phyloP scores from a whole-genome alignment of 805 yeast species.

The Ogataea haglerorum region DNA sequence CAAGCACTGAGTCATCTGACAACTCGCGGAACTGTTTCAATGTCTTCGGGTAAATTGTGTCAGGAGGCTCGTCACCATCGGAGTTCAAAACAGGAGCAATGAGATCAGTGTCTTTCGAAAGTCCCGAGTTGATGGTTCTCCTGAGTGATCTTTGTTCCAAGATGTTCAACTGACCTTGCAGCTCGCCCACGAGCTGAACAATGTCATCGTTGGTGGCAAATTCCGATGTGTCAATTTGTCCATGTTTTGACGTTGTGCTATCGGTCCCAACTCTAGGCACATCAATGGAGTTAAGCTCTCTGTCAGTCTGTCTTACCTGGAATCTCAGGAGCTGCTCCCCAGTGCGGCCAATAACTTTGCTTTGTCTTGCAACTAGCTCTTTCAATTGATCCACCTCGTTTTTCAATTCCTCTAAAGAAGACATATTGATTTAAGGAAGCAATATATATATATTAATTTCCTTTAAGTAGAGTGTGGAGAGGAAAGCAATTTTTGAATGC shows the following conservation, averaged over 20 bases:
- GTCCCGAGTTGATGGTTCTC: conserved; percentile 62
- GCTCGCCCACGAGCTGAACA: conserved; percentile 81
- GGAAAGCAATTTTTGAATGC: no score
- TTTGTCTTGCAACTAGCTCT: conserved; percentile 59
- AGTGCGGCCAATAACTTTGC: conserved; percentile 63
- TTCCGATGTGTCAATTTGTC: conserved; percentile 44
- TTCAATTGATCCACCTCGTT: conserved; percentile 51
- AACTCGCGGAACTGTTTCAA: conserved; percentile 50
- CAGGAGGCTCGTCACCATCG: conserved; percentile 70
- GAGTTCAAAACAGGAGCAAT: conserved; percentile 72
- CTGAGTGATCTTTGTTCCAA: conserved; percentile 75
- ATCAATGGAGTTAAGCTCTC: conserved; percentile 24
- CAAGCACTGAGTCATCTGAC: conserved; percentile 43
- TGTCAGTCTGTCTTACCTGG: conserved; percentile 55
- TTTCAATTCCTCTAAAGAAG: conserved; percentile 31
- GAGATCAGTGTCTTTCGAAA: conserved; percentile 37
- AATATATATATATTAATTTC: background rate
- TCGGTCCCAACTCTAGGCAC: conserved; percentile 23
- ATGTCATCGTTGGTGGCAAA: conserved; percentile 80
- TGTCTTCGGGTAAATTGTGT: conserved; percentile 54
- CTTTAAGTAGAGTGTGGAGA: background rate
- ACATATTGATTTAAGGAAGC: conserved; percentile 31
- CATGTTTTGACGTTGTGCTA: conserved; percentile 8
- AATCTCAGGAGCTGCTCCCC: conserved; percentile 74
- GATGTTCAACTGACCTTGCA: conserved; percentile 81